Percentiles rank a stretch among this genome's conserved stretches.
Conservation (phyloP, 2,329 filamentous ascomycete species). For the Clarireedia paspali region DNA sequence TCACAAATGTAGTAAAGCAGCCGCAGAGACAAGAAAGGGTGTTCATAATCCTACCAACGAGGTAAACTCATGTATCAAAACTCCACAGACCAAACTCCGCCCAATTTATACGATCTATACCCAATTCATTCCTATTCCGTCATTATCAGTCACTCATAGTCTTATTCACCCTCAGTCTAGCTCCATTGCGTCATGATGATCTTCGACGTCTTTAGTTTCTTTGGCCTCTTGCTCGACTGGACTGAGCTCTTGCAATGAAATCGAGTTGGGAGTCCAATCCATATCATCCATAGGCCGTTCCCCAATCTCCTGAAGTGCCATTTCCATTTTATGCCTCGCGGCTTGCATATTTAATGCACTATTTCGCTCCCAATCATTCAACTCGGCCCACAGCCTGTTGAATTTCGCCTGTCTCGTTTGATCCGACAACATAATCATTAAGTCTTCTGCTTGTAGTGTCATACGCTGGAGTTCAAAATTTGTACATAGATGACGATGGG, state of each 20-base stretch:
- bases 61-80: not conserved
- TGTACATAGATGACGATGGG: conserved; percentile 26
- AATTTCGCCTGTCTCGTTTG: conserved; percentile 22
- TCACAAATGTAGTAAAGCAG: not conserved
- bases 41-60: not conserved
- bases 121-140: not conserved
- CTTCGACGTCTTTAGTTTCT: conserved; percentile 1
- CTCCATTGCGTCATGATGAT: conserved; percentile 23
- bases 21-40: conserved; percentile 1
- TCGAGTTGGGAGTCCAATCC: conserved; percentile 29
- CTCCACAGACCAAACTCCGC: not conserved
- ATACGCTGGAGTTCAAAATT: conserved; percentile 23
- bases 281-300: conserved; percentile 27
- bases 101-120: not conserved
- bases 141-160: not conserved
- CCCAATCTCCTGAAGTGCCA: conserved; percentile 23
- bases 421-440: conserved; percentile 27
- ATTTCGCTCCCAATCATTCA: conserved; percentile 22
- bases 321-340: conserved; percentile 19
- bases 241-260: conserved; percentile 24
- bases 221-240: not conserved
- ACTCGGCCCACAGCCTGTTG: conserved; percentile 16
- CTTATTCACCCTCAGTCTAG: conserved; percentile 13
- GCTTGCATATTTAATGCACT: conserved; percentile 12
- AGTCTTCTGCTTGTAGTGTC: conserved; percentile 21